phyloP scores from a whole-genome alignment of 805 yeast genomes.

The Lachancea kluyveri region DNA sequence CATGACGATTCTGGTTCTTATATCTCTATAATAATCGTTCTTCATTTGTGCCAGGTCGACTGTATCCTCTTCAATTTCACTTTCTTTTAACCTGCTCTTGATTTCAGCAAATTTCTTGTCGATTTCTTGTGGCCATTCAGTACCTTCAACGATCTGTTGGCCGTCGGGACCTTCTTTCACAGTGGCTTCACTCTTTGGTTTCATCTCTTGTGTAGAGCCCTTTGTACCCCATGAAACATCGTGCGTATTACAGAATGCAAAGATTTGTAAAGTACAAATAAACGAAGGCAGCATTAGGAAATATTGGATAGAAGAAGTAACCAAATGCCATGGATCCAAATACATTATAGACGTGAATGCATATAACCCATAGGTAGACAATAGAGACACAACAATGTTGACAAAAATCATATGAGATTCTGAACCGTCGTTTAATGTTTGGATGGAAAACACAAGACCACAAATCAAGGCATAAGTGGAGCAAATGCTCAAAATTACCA shows the following conservation, averaged over 20 bases:
- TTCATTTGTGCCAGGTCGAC: conserved; percentile 27
- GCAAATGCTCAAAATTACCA: conserved; percentile 68
- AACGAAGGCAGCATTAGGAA: conserved; percentile 86
- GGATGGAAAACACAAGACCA: conserved; percentile 73
- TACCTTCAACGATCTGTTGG: conserved; percentile 67
- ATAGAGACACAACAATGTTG: conserved; percentile 75
- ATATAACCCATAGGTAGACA: conserved; percentile 90
- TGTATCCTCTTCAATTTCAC: conserved; percentile 24
- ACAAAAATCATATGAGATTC: conserved; percentile 48
- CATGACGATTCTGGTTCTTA: conserved; percentile 92
- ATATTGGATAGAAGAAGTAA: conserved; percentile 84
- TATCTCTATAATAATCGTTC: conserved; percentile 91
- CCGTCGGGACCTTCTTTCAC: conserved; percentile 77
- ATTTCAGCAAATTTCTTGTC: conserved; percentile 33
- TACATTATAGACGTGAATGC: conserved; percentile 75
- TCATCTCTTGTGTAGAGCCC: conserved; percentile 75
- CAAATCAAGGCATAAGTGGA: conserved; percentile 76
- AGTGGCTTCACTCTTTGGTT: conserved; percentile 73
- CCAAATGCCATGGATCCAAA: conserved; percentile 93
- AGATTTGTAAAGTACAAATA: conserved; percentile 87
- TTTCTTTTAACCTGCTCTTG: conserved; percentile 32
- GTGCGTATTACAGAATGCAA: conserved; percentile 96
- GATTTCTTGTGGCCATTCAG: conserved; percentile 36
- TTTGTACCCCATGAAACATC: conserved; percentile 99
- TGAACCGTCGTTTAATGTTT: conserved; percentile 38